A percentile compares a stretch with the other conserved stretches of the same genome.
Conservation (phyloP, 2,329 filamentous ascomycete genomes). For the Camptophora hylomeconis region DNA sequence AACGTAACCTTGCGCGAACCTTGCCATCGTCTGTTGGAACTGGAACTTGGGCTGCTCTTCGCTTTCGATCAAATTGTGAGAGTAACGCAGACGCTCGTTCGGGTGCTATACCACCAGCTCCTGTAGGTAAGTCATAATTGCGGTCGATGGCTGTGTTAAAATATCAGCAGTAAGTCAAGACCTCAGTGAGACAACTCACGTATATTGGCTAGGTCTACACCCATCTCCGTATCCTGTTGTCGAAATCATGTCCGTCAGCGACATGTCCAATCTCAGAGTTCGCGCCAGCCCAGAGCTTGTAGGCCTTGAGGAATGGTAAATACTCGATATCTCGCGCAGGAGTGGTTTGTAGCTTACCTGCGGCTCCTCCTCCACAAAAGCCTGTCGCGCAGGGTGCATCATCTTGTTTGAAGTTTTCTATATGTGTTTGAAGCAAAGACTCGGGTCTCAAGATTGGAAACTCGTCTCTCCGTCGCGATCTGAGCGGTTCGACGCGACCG, state of each 20-base stretch:
- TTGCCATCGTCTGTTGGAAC: constrained; percentile 89
- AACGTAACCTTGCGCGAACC: constrained; percentile 67
- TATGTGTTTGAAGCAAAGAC: no score
- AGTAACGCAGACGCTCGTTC: constrained; percentile 77
- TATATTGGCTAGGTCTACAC: constrained; percentile 49
- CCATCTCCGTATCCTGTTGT: constrained; percentile 40
- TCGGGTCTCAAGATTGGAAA: no score
- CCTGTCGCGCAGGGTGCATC: constrained; percentile 80
- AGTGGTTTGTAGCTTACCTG: constrained; percentile 41
- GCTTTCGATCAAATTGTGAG: constrained; percentile 81
- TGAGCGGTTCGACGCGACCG: no score
- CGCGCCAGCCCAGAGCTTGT: no score
- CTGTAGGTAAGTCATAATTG: constrained; percentile 67
- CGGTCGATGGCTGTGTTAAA: constrained; percentile 49
- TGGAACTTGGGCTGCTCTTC: constrained; percentile 72
- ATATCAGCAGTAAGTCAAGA: constrained; percentile 5
- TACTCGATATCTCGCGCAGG: constrained; percentile 22
- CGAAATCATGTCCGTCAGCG: constrained; percentile 22
- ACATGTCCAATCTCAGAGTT: constrained; percentile 5
- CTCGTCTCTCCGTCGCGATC: no score
- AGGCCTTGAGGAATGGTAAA: constrained; percentile 6
- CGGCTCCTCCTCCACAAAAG: constrained; percentile 79
- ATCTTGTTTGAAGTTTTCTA: constrained; percentile 30
- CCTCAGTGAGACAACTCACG: constrained; percentile 30
- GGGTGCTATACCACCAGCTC: constrained; percentile 49